These are phyloP conservation scores for Hippophae rhamnoides DNA, from an alignment of 306 rosid species.

Conservation along the genomic window DNA sequence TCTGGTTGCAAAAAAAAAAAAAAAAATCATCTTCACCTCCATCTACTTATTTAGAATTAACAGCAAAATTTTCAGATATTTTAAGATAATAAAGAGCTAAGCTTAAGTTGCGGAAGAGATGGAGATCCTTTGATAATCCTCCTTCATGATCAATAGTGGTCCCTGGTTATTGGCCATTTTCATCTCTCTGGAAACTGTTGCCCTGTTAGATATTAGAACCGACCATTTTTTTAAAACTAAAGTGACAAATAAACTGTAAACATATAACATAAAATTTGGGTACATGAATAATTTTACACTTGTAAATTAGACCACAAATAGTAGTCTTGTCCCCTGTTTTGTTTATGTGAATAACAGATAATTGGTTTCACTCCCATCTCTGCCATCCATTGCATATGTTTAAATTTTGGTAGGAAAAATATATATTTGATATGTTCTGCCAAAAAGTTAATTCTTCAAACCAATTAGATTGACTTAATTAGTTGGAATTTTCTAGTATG, in stretches of 20 bases:
- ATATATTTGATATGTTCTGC: not conserved
- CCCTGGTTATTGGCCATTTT: not conserved
- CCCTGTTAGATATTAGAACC: not conserved
- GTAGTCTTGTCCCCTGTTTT: too few species aligned
- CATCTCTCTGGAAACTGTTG: not conserved
- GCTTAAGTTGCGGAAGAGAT: not conserved
- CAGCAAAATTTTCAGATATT: too few species aligned
- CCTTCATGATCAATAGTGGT: not conserved
- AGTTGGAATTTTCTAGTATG: too few species aligned
- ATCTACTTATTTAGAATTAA: too few species aligned
- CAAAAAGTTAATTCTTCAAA: not conserved
- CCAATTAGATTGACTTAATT: not conserved
- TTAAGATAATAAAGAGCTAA: not conserved
- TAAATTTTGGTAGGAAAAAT: too few species aligned
- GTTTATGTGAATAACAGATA: not conserved
- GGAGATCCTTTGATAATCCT: not conserved
- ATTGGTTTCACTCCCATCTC: too few species aligned
- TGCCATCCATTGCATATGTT: too few species aligned
- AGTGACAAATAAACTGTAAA: not conserved
- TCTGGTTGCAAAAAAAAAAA: too few species aligned
- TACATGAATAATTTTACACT: too few species aligned
- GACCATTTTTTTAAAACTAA: not conserved
- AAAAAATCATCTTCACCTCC: too few species aligned
- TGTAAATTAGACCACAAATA: too few species aligned
- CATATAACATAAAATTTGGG: not conserved